These are phyloP conservation scores for Aurifilum marmelostoma DNA, from an alignment of 2,329 filamentous ascomycete genomes.

Conservation along the genomic window DNA sequence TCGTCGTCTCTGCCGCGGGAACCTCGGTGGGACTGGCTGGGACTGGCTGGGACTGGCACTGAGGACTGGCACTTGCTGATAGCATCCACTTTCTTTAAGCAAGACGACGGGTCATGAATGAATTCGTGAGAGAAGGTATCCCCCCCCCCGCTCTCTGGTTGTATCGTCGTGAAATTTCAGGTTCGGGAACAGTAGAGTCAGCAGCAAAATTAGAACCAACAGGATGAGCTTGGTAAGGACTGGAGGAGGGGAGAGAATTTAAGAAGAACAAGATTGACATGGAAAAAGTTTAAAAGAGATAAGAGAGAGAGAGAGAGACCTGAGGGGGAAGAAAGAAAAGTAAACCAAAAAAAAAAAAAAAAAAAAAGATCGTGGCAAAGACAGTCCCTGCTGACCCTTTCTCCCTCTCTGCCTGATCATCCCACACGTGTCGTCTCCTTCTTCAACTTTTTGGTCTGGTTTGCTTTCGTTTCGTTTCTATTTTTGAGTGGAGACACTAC, in stretches of 20 bases:
- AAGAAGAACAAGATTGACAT: background rate
- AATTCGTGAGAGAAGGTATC: no score
- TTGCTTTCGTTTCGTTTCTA: background rate
- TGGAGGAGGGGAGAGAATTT: background rate
- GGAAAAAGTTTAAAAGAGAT: background rate
- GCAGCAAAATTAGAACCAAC: background rate
- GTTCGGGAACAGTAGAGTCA: background rate
- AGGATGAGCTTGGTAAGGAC: background rate
- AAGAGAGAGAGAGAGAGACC: background rate
- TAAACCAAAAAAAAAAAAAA: background rate
- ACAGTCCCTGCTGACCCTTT: background rate
- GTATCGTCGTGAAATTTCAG: no score
- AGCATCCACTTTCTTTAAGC: background rate
- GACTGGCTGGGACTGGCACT: no score
- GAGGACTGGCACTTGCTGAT: background rate
- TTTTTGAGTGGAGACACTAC: slow-evolving; percentile 1
- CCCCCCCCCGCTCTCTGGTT: no score
- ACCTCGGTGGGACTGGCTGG: background rate
- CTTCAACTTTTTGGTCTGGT: background rate
- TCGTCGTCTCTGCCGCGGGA: background rate
- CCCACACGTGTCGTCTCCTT: background rate
- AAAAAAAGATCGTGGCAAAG: no score
- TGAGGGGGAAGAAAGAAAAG: background rate
- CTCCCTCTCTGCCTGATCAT: background rate
- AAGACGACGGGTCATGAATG: background rate